Percentiles rank a stretch among this genome's conserved stretches.
Evolutionary conservation across 257 asterid genomes (phyloP).

Genomic region (Osmanthus fragrans): DNA sequence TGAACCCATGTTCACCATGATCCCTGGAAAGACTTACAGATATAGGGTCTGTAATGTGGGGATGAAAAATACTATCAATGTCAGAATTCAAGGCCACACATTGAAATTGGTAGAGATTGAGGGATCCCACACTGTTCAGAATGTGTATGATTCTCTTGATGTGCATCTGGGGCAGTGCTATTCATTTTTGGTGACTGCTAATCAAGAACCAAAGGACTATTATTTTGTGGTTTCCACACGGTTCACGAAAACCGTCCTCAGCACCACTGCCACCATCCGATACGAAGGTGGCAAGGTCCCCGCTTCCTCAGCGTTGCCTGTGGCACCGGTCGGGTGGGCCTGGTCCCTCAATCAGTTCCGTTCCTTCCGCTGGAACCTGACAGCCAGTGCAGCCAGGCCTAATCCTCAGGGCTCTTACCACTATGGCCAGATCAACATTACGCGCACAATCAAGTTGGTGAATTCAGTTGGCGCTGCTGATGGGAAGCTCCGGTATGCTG

Average conservation of each 20-base stretch:
- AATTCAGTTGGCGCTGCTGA: constrained; percentile 34
- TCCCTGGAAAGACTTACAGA: constrained; percentile 43
- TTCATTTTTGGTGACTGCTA: constrained; percentile 50
- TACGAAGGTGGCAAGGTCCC: constrained; percentile 43
- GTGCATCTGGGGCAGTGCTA: constrained; percentile 58
- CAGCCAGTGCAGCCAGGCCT: constrained; percentile 85
- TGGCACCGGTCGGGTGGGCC: constrained; percentile 52
- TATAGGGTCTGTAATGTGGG: constrained; percentile 64
- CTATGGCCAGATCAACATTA: constrained; percentile 65
- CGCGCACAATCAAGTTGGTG: constrained; percentile 61
- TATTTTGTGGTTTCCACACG: constrained; percentile 50
- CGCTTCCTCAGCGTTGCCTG: constrained; percentile 32
- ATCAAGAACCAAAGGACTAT: constrained; percentile 46
- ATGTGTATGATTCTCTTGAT: constrained; percentile 55
- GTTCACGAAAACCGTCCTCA: constrained; percentile 39
- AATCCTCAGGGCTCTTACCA: constrained; percentile 87
- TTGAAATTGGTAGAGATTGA: constrained; percentile 57
- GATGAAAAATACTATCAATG: constrained; percentile 46
- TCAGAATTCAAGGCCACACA: constrained; percentile 45
- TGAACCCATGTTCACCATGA: constrained; percentile 46
- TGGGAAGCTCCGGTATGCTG: constrained; percentile 57
- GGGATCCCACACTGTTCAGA: constrained; percentile 66
- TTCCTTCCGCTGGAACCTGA: constrained; percentile 64
- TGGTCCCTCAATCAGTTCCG: constrained; percentile 70
- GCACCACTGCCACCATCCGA: constrained; percentile 38